Evolutionary conservation across 2,329 filamentous ascomycete genomes (phyloP).

Genomic region (Trichoderma aggressivum): DNA sequence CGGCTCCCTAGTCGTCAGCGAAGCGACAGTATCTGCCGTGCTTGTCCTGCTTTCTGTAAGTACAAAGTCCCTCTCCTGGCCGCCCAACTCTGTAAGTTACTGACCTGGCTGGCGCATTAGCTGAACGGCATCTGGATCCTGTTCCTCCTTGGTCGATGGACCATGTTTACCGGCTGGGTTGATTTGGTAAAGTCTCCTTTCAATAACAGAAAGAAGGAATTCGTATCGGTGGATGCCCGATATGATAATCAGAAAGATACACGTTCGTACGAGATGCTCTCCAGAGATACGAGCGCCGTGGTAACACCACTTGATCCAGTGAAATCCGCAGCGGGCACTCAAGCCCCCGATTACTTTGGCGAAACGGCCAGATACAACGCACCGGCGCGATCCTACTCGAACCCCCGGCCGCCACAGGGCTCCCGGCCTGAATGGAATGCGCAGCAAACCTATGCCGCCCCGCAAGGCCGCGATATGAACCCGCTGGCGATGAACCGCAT

Average conservation of each 20-base stretch:
- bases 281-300: slow-evolving; percentile 52
- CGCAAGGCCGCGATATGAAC: slow-evolving; percentile 43
- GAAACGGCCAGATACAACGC: slow-evolving; percentile 53
- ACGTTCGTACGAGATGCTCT: slow-evolving; percentile 79
- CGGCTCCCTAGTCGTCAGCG: slow-evolving; percentile 62
- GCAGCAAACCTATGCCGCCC: slow-evolving; percentile 38
- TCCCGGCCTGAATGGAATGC: slow-evolving; percentile 40
- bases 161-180: slow-evolving; percentile 83
- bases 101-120: slow-evolving; percentile 39
- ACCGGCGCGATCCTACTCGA: slow-evolving; percentile 55
- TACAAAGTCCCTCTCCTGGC: slow-evolving; percentile 21
- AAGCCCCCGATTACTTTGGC: slow-evolving; percentile 55
- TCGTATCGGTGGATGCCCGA: slow-evolving; percentile 81
- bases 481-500: slow-evolving; percentile 57
- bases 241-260: slow-evolving; percentile 58
- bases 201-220: slow-evolving; percentile 65
- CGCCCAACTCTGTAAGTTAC: slow-evolving; percentile 20
- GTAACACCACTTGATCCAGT: slow-evolving; percentile 49
- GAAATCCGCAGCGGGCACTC: slow-evolving; percentile 39
- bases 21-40: slow-evolving; percentile 76
- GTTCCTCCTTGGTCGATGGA: slow-evolving; percentile 73
- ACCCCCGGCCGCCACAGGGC: slow-evolving; percentile 46
- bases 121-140: slow-evolving; percentile 83
- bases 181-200: slow-evolving; percentile 57
- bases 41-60: slow-evolving; percentile 76